Conservation (phyloP, 2,329 filamentous ascomycete species). For the Nemania serpens region DNA sequence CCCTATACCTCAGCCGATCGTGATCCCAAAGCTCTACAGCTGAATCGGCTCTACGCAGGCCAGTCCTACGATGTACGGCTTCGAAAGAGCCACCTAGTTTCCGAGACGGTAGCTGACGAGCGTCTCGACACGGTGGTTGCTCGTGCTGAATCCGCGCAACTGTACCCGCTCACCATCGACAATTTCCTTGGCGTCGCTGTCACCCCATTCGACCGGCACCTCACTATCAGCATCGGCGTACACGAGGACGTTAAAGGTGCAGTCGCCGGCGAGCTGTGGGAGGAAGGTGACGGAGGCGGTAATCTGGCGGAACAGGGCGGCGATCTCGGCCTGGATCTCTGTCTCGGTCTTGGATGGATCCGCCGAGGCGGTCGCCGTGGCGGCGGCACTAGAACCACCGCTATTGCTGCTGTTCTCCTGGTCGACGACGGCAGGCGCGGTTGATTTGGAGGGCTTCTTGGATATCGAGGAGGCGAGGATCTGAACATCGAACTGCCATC, state of each 20-base stretch:
- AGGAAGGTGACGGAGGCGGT: conserved; percentile 97
- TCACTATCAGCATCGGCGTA: conserved; percentile 97
- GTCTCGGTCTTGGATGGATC: conserved; percentile 81
- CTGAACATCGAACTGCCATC: conserved; percentile 94
- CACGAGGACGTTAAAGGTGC: conserved; percentile 97
- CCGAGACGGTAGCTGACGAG: conserved; percentile 84
- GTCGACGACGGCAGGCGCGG: conserved; percentile 53
- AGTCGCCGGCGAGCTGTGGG: conserved; percentile 90
- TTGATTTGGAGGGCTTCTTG: conserved; percentile 53
- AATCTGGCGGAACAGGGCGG: conserved; percentile 96
- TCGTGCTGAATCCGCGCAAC: conserved; percentile 93
- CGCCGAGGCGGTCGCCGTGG: conserved; percentile 31
- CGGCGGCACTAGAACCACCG: conserved; percentile 19
- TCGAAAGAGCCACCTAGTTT: conserved; percentile 40
- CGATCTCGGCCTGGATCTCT: conserved; percentile 94
- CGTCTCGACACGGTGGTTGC: conserved; percentile 91
- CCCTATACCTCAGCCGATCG: background rate
- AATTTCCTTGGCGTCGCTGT: conserved; percentile 98
- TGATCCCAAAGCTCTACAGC: background rate
- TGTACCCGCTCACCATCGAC: conserved; percentile 93
- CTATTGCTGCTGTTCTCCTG: conserved; percentile 66
- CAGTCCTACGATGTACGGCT: too few relatives aligned
- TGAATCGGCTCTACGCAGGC: background rate
- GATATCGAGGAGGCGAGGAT: conserved; percentile 52
- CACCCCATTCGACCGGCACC: conserved; percentile 97